phyloP scores from a whole-genome alignment of 2,329 filamentous ascomycete species.

The Aspergillus fructus region DNA sequence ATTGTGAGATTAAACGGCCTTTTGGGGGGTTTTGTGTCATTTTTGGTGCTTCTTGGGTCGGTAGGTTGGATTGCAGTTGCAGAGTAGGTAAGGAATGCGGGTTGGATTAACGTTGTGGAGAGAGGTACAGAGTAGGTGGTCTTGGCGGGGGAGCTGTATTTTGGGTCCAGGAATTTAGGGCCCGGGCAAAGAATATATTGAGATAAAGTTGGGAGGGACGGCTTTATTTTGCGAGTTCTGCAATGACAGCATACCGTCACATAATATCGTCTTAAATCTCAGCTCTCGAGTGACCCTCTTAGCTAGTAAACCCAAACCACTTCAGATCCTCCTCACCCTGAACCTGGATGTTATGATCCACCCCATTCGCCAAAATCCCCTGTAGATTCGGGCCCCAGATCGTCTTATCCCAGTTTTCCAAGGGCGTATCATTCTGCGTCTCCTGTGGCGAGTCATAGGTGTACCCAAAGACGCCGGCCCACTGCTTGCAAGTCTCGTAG shows the following conservation, averaged over 20 bases:
- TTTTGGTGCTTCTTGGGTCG: no score
- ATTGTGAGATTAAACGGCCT: conserved; percentile 7
- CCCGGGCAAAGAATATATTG: no score
- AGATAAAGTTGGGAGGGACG: no score
- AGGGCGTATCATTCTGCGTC: conserved; percentile 14
- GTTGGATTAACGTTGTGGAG: neutral
- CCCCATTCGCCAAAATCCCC: conserved; percentile 24
- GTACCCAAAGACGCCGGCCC: conserved; percentile 51
- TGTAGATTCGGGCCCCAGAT: conserved; percentile 22
- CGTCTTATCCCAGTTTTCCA: conserved; percentile 22
- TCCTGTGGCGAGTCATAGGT: conserved; percentile 18
- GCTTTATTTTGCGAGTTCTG: no score
- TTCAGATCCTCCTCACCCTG: conserved; percentile 22
- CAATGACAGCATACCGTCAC: no score
- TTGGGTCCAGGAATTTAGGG: no score
- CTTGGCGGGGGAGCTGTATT: no score
- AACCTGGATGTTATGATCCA: conserved; percentile 22
- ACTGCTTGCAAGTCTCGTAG: conserved; percentile 58
- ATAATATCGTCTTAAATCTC: no score
- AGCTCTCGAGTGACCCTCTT: neutral
- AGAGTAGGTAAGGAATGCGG: neutral
- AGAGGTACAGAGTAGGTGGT: no score
- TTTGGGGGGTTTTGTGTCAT: conserved; percentile 70
- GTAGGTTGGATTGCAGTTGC: neutral
- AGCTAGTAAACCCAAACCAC: conserved; percentile 25